Evolutionary conservation across 441 rosid species (phyloP), one percentile per base, ranked within the genome.

Genomic region (Euphorbia neoarborescens): DNA sequence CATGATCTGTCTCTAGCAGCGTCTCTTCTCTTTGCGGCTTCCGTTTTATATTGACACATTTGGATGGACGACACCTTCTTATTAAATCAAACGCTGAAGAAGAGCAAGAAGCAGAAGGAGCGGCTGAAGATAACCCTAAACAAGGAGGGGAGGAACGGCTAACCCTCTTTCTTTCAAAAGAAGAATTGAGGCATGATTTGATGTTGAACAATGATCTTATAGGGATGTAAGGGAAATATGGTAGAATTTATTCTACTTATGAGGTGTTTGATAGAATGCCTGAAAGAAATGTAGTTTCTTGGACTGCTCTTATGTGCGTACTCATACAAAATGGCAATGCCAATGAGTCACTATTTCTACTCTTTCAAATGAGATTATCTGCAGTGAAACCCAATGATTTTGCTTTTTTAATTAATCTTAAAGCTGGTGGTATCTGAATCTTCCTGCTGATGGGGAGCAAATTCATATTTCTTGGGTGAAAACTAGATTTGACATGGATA

Each of bases 231-330:
- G 83, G 86, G 7, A 90, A 91, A 82, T 89, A 94, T 73, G 82
- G 84, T 68, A 73, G 78, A 75, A 69, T 81, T 65, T 70, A 44
- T 12, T 13, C 69, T 66, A 91, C 97, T 38, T 75, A 77, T 58
- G 57, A 40, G 20, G 88, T 94, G 94, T 91, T 94, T 74, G 94
- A 90, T 68, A 81, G 63, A 83, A 90, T 91, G 98, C 77, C 69
- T 53, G 82, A 78, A n/a, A 85, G 92, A 83, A 94, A 91, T 40
- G 90, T 88, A 75, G 95, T 94, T 83, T 89, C 97, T 17, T 91
- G 96, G 96, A 90, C 95, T 0, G 81, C 94, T 57, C 94, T 91
- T 56, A 88, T 87, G 94, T 82, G 91, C 27, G 95, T 89, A 34
- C 75, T 78, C 73, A 75, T 91, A 53, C 82, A 69, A 24, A 78